Evolutionary conservation across 176 grass and related monocot species (phyloP).

Genomic region (Cenchrus purpureus): DNA sequence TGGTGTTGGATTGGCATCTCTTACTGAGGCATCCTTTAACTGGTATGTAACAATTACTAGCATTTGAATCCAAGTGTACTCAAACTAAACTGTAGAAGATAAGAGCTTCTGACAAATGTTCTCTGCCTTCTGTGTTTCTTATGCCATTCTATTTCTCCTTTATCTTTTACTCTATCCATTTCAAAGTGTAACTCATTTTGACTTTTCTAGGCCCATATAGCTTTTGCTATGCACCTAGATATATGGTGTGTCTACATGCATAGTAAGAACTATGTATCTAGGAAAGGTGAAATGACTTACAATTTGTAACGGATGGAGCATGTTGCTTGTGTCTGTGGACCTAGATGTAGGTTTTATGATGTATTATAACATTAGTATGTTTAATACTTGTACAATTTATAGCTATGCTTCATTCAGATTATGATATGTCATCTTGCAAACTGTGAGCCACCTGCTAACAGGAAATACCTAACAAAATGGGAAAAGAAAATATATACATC

Average conservation of each 20-base stretch:
- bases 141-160: background rate
- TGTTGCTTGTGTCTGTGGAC: background rate
- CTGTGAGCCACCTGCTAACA: background rate
- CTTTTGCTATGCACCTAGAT: too few species aligned
- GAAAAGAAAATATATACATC: too few species aligned
- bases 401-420: background rate
- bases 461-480: background rate
- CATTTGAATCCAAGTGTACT: background rate
- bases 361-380: background rate
- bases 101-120: background rate
- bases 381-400: conserved; percentile 7
- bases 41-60: conserved; percentile 49
- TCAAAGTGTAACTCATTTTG: too few species aligned
- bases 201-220: too few species aligned
- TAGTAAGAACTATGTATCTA: too few species aligned
- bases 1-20: conserved; percentile 80
- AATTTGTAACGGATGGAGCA: background rate
- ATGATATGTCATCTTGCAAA: background rate
- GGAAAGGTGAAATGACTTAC: too few species aligned
- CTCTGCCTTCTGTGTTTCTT: background rate
- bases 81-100: background rate
- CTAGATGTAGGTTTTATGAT: background rate
- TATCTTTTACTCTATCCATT: background rate
- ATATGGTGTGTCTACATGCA: too few species aligned
- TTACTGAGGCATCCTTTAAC: conserved; percentile 89